These are phyloP conservation scores for Elaeagnus macrophylla DNA, from an alignment of 306 rosid genomes.

Conservation along the genomic window DNA sequence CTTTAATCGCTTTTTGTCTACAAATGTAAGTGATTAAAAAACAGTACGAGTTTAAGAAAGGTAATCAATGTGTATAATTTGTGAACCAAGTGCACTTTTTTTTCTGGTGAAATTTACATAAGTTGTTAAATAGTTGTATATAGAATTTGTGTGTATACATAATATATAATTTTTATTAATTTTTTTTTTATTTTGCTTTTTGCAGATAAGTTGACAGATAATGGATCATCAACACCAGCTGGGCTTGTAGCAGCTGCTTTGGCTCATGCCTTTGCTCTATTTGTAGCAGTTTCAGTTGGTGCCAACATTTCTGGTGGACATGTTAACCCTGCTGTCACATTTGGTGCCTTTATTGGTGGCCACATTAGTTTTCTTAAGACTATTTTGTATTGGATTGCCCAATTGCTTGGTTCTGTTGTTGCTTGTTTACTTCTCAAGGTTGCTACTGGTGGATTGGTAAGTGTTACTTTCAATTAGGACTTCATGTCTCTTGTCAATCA, in stretches of 20 bases:
- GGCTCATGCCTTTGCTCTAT: slow-evolving; percentile 62
- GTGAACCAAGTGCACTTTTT: too few relatives aligned
- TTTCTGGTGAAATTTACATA: too few relatives aligned
- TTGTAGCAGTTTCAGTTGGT: slow-evolving; percentile 63
- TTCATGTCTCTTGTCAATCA: neutral
- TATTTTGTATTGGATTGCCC: slow-evolving; percentile 71
- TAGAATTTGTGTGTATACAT: too few relatives aligned
- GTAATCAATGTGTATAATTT: too few relatives aligned
- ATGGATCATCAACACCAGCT: slow-evolving; percentile 53
- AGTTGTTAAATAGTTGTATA: too few relatives aligned
- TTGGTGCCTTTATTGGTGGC: slow-evolving; percentile 72
- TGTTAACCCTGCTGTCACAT: slow-evolving; percentile 77
- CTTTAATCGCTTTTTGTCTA: too few relatives aligned
- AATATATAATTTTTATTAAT: too few relatives aligned
- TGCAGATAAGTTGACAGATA: slow-evolving; percentile 53
- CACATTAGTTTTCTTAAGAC: slow-evolving; percentile 51
- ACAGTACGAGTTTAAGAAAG: too few relatives aligned
- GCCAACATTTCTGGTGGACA: slow-evolving; percentile 79
- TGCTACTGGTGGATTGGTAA: slow-evolving; percentile 65
- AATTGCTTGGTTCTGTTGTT: slow-evolving; percentile 65
- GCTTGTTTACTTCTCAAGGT: slow-evolving; percentile 70
- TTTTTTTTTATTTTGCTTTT: neutral
- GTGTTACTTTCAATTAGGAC: neutral
- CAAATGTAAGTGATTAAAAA: too few relatives aligned
- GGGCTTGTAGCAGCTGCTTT: slow-evolving; percentile 60